phyloP scores from a whole-genome alignment of 1,139 yeast species.

The Hemisphaericaspora lyxosophila region DNA sequence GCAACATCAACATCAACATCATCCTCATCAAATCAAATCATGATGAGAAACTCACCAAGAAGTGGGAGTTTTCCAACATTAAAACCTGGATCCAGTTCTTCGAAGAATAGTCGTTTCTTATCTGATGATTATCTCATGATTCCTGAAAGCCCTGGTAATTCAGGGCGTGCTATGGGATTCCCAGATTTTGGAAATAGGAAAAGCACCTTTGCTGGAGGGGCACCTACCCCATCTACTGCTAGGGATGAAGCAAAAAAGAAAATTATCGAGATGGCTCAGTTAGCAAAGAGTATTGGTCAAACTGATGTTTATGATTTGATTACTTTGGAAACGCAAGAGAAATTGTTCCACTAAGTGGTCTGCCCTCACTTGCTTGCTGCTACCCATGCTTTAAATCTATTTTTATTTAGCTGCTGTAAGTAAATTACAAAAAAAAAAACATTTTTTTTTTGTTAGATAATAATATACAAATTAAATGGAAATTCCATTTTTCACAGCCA shows the following conservation, averaged over 20 bases:
- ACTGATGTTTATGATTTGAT: conserved; percentile 20
- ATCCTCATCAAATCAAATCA: neutral
- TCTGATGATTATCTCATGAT: neutral
- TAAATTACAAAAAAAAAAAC: too few relatives aligned
- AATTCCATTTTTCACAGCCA: too few relatives aligned
- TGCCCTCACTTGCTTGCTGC: too few relatives aligned
- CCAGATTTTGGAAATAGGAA: neutral
- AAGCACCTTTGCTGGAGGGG: neutral
- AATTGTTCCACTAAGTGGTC: too few relatives aligned
- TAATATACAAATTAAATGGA: too few relatives aligned
- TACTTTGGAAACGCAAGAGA: conserved; percentile 19
- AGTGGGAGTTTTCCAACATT: neutral
- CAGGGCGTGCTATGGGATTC: neutral
- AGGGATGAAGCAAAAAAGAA: conserved; percentile 8
- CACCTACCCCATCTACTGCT: conserved; percentile 3
- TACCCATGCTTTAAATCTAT: too few relatives aligned
- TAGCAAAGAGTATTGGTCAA: conserved; percentile 13
- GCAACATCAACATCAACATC: too few relatives aligned
- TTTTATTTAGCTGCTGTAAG: too few relatives aligned
- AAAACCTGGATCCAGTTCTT: neutral
- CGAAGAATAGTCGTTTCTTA: neutral
- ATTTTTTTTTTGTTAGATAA: too few relatives aligned
- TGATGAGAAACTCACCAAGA: neutral
- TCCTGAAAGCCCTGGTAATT: neutral
- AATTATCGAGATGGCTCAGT: conserved; percentile 7